Evolutionary conservation across 225 moss, liverwort and hornwort species (phyloP), one percentile per base, ranked within the genome.

Genomic region (Thuidium tamariscinum): DNA sequence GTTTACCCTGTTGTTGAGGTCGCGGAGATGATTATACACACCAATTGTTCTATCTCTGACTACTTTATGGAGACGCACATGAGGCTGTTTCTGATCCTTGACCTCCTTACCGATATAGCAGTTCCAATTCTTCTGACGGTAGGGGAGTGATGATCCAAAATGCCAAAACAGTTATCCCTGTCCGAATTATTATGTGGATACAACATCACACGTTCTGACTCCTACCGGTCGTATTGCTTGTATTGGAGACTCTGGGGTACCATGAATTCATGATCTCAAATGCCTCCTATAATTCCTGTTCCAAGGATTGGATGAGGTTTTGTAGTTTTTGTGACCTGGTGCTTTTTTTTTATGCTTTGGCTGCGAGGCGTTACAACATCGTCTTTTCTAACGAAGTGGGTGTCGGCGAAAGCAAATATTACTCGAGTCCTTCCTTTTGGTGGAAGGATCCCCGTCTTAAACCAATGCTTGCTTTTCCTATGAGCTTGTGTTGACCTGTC

Each of bases 131-230:
- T 42, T 18, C 9, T 26, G 19, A 3, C 5, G 4, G 4, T 37
- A 19, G 79, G 60, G 69, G 87, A n/a, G 49, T 91, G 88, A 88
- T 91, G 91, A 88, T 46, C 5, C 63, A 0, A 48, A 49, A 86
- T 88, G 84, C 69, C 81, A 81, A 84, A 76, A 71, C 91, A 91
- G 86, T 91, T 88, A 86, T 88, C 86, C 86, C 86, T 88, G 88
- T 62, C 88, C 64, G 84, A 91, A 84, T 41, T 36, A 56, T 41
- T 3, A 9, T 91, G 88, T 83, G 86, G 86, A 88, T 81, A 32
- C 20, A 83, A 80, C 74, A 88, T 86, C 46, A 75, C 11, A 62
- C 18, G 9, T 55, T 86, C 86, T 86, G 86, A 86, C 57, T 41
- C 81, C 39, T 88, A 60, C 44, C 30, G 6, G 0, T 22, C 0